Evolutionary conservation across 75 land plant species (phyloP), one percentile per base, ranked within the genome.

Genomic region (Ceratopteris richardii): DNA sequence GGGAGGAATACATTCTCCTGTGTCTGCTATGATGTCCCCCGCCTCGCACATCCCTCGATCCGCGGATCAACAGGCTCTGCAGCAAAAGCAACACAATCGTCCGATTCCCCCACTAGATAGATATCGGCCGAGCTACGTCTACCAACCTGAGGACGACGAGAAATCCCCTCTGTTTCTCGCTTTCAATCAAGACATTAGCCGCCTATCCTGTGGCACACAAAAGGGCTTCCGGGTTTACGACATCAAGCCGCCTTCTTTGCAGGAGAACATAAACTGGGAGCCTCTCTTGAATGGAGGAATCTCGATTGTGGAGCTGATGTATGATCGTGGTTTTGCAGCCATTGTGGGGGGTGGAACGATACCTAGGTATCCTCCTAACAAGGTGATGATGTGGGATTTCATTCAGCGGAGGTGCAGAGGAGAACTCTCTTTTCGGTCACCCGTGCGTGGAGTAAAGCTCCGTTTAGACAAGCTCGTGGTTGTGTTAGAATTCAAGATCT

Each of bases 331-430:
- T 52, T 72, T 85, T 10, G 29, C 79, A 30, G 86, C 86, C 4
- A 57, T 85, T 1, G 89, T 85, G 0, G 89, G 89, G 17, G 87
- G 87, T 9, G 89, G 87, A 0, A 26, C 71, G 41, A 51, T 58
- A 2, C 85, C 85, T 19, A 66, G 69, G 48, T 85, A 82, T 47
- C 77, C 85, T 20, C 55, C 67, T 22, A 78, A 82, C 48, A 82
- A 82, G 66, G 88, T 84, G 13, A 84, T 84, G 85, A 82, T 84
- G 11, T 84, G 88, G 88, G 88, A 84, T 27, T 86, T 82, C 42
- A 76, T 78, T n/a, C 86, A 78, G 53, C 61, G 82, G 55, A 67
- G 87, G 27, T 84, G 88, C 41, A 82, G 79, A 36, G 86, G 86
- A 3, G 88, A 85, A 77, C 66, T 85, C 11, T 72, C 80, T 12